Base-by-base conservation (phyloP, 495 filamentous ascomycete species). In the Barbatosphaeria neglecta region DNA sequence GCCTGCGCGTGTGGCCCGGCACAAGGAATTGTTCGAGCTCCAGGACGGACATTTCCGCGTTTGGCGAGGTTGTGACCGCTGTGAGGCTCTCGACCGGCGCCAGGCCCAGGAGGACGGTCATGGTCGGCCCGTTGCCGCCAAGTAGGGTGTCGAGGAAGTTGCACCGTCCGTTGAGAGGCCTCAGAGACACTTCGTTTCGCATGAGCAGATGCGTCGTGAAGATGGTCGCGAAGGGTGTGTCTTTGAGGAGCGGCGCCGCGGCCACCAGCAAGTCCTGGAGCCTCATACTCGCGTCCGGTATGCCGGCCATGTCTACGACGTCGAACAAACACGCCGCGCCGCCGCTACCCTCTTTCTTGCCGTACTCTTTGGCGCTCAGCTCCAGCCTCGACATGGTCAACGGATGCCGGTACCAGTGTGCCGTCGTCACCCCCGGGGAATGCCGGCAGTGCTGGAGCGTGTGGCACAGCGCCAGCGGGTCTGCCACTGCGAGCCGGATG, bases 251-350 rank as follows among this genome's bases (percentile, higher is more conserved):
- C 9, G 72, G 78, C 9, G 52, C 51, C 1, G 70, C 50, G 2
- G 75, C 66, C 22, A 72, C 51, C 11, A 81, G 50, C 11, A 79
- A 35, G 44, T 73, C 75, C 8, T 81, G 33, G 0, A 60, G 44
- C 17, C 74, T 74, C 20, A 73, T 10, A 41, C 75, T n/a, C n/a
- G n/a, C 62, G 49, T 77, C 74, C 17, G 58, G 53, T 6, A 80
- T 58, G 45, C 73, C 74, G 5, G 73, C 77, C 1, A 77, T 80
- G 49, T 82, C 75, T 33, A 82, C 76, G n/a, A 74, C 61, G 47
- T 80, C 64, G 43, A 81, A 81, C 24, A 49, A 46, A 11, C 74
- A 72, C 10, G 66, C 67, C 2, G 16, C 39, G 10, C 20, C 39
- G 11, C 20, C 15, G 6, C 45, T 44, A 15, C 51, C 50, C 11